Evolutionary conservation across 2,329 filamentous ascomycete species (phyloP), one percentile per base, ranked within the genome.

Genomic region (Escovopsis sp.): DNA sequence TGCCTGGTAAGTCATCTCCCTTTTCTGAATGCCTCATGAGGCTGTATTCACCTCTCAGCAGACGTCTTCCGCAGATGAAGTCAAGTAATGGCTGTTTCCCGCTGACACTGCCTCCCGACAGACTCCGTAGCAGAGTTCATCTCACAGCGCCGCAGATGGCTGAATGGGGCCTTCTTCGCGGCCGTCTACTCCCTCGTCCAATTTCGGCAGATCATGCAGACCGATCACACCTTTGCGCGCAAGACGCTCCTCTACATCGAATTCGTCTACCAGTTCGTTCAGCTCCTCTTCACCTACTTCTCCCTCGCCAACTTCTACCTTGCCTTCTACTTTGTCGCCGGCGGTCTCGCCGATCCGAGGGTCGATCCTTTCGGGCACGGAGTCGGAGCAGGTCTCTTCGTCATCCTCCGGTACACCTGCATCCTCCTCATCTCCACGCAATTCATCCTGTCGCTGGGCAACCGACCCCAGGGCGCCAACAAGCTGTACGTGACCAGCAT

Each of bases 221-320:
- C 90, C 0, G 90, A 96, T 54, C 90, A 98, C 58, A 90, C 85
- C 1, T 51, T 96, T 16, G 70, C 76, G 27, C 81, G 90, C 46
- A 98, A 98, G 60, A 69, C 93, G 17, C 70, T 98, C 25, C 72
- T 98, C 35, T 87, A 94, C 57, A 75, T 96, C 47, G 90, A 98
- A 56, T 94, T 94, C 53, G 57, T 94, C 46, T 98, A 98, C 58
- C 90, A 98, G 55, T 79, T 93, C 54, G 70, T 96, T 46, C 82
- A 86, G 51, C 73, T 98, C 12, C 58, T 93, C 41, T 98, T 98
- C 63, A 98, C 90, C 31, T 98, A 85, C 65, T 96, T 98, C 65
- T 94, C 88, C 10, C 75, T 98, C 28, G 87, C 88, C 57, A 98
- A 98, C 65, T 98, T 96, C 67, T 98, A 96, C 57, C 76, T 98